Evolutionary conservation across 805 yeast genomes (phyloP).

Genomic region (Metschnikowia santaceciliae): DNA sequence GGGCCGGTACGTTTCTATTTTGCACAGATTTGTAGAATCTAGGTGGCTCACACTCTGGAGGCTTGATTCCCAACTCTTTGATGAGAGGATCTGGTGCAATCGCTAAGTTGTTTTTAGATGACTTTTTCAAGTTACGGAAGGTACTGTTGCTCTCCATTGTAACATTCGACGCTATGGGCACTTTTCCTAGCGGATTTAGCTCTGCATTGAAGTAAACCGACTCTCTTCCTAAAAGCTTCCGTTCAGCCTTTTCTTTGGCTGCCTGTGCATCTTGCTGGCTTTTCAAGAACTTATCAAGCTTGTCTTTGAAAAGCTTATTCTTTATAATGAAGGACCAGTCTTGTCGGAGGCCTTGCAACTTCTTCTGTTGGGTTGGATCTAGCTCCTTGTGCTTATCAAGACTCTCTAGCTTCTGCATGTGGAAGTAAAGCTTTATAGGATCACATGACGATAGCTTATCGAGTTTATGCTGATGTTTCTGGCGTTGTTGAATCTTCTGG

Average conservation of each 20-base stretch:
- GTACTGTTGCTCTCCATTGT: slow-evolving; percentile 13
- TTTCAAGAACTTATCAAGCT: slow-evolving; percentile 23
- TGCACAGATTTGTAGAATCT: slow-evolving; percentile 42
- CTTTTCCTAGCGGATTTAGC: slow-evolving; percentile 57
- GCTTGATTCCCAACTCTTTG: slow-evolving; percentile 22
- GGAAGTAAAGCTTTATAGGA: slow-evolving; percentile 33
- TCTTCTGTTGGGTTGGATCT: slow-evolving; percentile 18
- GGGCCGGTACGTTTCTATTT: slow-evolving; percentile 14
- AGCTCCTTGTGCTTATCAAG: slow-evolving; percentile 17
- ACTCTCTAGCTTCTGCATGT: slow-evolving; percentile 21
- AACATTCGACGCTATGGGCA: slow-evolving; percentile 32
- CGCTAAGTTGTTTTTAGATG: slow-evolving; percentile 19
- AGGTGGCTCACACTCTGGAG: slow-evolving; percentile 45
- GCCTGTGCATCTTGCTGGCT: slow-evolving; percentile 17
- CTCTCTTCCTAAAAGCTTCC: slow-evolving; percentile 38
- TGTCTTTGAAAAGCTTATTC: slow-evolving; percentile 31
- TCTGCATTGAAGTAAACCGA: slow-evolving; percentile 65
- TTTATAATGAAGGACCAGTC: slow-evolving; percentile 40
- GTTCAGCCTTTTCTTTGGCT: slow-evolving; percentile 15
- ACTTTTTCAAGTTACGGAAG: slow-evolving; percentile 29
- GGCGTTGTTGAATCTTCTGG: slow-evolving; percentile 33
- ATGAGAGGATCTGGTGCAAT: slow-evolving; percentile 30
- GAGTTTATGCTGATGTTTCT: slow-evolving; percentile 28
- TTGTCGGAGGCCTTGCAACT: slow-evolving; percentile 25
- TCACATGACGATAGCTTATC: slow-evolving; percentile 26